Percentiles rank a stretch among this genome's conserved stretches.
Conservation (phyloP, 1,284 basidiomycete species). For the Trametes sp. region DNA sequence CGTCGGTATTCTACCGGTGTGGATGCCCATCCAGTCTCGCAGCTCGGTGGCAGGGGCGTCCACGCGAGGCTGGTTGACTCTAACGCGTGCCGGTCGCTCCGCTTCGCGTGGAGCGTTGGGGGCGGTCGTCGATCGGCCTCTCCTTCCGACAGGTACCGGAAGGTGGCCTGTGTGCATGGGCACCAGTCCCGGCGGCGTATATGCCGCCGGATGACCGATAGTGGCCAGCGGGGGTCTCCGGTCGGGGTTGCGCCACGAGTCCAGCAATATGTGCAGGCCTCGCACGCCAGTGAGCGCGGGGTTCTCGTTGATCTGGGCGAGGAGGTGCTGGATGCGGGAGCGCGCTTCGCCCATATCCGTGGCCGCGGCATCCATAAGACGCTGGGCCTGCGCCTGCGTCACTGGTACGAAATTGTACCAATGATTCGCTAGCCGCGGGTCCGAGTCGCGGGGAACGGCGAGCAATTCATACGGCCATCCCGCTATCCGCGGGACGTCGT, state of each 20-base stretch:
- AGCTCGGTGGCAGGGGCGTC: too few relatives aligned
- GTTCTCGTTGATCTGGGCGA: background rate
- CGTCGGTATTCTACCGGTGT: too few relatives aligned
- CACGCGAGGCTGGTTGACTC: too few relatives aligned
- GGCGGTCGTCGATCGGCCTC: too few relatives aligned
- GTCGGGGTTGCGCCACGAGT: background rate
- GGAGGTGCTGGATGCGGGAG: background rate
- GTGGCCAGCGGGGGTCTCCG: background rate
- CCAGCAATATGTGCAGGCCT: background rate
- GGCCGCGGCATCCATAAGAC: background rate
- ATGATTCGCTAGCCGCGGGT: background rate
- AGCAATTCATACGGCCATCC: background rate
- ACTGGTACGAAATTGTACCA: background rate
- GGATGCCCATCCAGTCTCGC: too few relatives aligned
- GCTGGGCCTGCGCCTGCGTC: background rate
- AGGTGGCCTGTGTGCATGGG: background rate
- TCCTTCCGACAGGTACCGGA: background rate
- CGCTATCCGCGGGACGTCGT: background rate
- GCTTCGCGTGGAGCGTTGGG: too few relatives aligned
- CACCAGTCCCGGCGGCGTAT: background rate
- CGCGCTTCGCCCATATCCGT: background rate
- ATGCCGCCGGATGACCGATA: background rate
- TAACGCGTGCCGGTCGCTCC: too few relatives aligned
- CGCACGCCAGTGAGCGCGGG: background rate
- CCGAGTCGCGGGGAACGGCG: background rate